These are phyloP conservation scores for Populus euphratica DNA, from an alignment of 345 rosid species.

Conservation along the genomic window DNA sequence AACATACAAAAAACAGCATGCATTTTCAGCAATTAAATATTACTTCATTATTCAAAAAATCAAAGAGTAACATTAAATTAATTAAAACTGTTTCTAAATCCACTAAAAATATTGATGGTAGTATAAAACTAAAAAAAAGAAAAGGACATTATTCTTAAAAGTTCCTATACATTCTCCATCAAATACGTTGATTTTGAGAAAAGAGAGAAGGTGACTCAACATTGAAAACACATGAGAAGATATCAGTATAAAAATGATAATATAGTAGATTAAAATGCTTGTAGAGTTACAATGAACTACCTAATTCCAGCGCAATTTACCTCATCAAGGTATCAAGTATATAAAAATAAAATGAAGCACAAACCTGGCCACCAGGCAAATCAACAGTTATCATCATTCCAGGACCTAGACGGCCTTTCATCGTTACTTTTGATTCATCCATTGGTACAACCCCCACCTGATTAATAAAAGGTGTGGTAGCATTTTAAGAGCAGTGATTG, in stretches of 20 bases:
- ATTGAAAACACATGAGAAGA: background rate
- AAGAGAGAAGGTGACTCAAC: background rate
- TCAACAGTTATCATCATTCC: slow-evolving; percentile 99
- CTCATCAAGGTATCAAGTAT: background rate
- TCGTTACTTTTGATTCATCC: slow-evolving; percentile 84
- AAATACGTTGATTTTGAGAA: background rate
- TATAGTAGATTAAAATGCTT: background rate
- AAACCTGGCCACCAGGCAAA: slow-evolving; percentile 81
- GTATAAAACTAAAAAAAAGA: background rate
- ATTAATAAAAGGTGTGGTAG: slow-evolving; percentile 8
- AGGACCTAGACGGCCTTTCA: slow-evolving; percentile 98
- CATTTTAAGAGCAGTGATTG: background rate
- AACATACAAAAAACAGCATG: background rate
- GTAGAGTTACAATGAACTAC: background rate
- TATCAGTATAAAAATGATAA: background rate
- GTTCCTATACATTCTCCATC: background rate
- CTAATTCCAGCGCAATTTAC: background rate
- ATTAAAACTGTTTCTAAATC: background rate
- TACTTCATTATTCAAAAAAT: background rate
- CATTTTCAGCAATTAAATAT: background rate
- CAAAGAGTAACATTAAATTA: background rate
- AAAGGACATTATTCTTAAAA: background rate
- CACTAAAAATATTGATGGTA: background rate
- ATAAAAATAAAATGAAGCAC: slow-evolving; percentile 25
- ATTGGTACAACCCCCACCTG: slow-evolving; percentile 97